phyloP scores from a whole-genome alignment of 495 filamentous ascomycete genomes.

The Oidiodendron maius region DNA sequence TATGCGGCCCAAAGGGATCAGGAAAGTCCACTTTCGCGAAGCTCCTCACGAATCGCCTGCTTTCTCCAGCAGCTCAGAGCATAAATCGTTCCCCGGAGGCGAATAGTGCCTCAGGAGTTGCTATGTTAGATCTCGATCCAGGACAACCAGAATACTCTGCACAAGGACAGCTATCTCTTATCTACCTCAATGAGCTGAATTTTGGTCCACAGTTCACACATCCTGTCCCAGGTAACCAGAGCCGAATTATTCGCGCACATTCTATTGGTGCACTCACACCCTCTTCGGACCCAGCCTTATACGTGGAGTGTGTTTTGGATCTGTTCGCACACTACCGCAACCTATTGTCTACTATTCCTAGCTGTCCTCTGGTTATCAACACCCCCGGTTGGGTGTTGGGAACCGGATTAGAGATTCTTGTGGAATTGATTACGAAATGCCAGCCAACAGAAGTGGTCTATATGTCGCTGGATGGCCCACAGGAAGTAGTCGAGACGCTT shows the following conservation, averaged over 20 bases:
- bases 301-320: slow-evolving; percentile 59
- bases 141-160: slow-evolving; percentile 78
- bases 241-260: slow-evolving; percentile 56
- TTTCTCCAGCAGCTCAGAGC: slow-evolving; percentile 39
- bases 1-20: slow-evolving; percentile 76
- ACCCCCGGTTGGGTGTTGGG: slow-evolving; percentile 80
- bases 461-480: slow-evolving; percentile 65
- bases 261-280: slow-evolving; percentile 66
- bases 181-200: slow-evolving; percentile 54
- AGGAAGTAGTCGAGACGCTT: slow-evolving; percentile 57
- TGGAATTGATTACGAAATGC: slow-evolving; percentile 48
- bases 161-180: slow-evolving; percentile 70
- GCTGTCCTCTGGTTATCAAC: slow-evolving; percentile 67
- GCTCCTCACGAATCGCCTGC: slow-evolving; percentile 67
- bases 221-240: slow-evolving; percentile 30
- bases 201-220: slow-evolving; percentile 75
- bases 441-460: slow-evolving; percentile 60
- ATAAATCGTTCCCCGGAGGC: slow-evolving; percentile 13
- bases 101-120: slow-evolving; percentile 32
- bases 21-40: slow-evolving; percentile 85
- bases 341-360: slow-evolving; percentile 12
- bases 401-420: slow-evolving; percentile 63
- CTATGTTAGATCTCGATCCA: slow-evolving; percentile 76
- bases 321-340: slow-evolving; percentile 59
- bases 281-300: slow-evolving; percentile 65